Percentiles rank a stretch among this genome's conserved stretches.
Evolutionary conservation across 2,329 filamentous ascomycete species (phyloP).

Genomic region (Chaetomium globosum): DNA sequence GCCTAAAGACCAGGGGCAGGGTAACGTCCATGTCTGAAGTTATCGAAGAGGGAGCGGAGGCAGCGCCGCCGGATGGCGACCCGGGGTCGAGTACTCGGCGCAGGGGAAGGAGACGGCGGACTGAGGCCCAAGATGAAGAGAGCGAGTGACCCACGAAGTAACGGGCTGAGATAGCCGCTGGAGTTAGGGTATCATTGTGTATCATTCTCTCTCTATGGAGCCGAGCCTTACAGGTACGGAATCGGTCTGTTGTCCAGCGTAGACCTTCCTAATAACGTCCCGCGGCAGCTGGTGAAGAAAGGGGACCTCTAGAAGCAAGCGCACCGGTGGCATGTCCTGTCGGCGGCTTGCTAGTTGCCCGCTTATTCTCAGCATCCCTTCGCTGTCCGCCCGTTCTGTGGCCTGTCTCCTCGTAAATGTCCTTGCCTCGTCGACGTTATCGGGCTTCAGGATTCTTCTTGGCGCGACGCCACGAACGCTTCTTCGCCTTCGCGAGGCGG

Average conservation of each 20-base stretch:
- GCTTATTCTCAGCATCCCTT: not conserved
- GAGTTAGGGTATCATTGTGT: slow-evolving; percentile 26
- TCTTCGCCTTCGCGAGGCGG: slow-evolving; percentile 57
- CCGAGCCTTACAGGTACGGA: slow-evolving; percentile 1
- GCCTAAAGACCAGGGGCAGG: slow-evolving; percentile 56
- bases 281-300: not conserved
- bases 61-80: slow-evolving; percentile 24
- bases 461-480: slow-evolving; percentile 23
- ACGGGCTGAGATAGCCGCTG: not conserved
- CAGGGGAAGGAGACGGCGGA: slow-evolving; percentile 24
- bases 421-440: not conserved
- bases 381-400: not conserved
- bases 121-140: slow-evolving; percentile 28
- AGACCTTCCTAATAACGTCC: not conserved
- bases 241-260: not conserved
- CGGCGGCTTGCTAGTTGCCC: not conserved
- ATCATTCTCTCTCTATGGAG: slow-evolving; percentile 14
- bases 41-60: slow-evolving; percentile 24
- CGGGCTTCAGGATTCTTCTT: slow-evolving; percentile 23
- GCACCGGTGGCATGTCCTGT: not conserved
- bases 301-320: not conserved
- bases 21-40: slow-evolving; percentile 30
- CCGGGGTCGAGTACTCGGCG: slow-evolving; percentile 32
- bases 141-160: slow-evolving; percentile 19
- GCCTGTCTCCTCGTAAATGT: not conserved